phyloP scores from a whole-genome alignment of 2,329 filamentous ascomycete genomes.

The Colletotrichum zoysiae region DNA sequence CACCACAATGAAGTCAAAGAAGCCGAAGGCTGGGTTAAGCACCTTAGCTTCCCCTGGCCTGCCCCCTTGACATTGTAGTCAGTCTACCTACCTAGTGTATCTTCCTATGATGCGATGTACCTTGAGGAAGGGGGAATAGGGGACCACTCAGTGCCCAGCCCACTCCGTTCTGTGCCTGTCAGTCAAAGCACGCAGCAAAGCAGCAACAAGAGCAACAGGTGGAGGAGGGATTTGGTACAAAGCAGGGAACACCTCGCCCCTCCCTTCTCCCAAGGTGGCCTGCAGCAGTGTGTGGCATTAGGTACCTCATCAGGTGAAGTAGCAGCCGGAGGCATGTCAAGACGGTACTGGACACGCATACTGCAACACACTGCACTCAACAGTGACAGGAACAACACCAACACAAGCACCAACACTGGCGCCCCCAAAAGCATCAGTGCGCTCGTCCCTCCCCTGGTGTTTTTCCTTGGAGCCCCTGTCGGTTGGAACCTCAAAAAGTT shows the following conservation, averaged over 20 bases:
- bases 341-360: background rate
- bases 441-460: constrained; percentile 31
- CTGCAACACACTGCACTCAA: background rate
- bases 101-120: background rate
- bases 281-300: background rate
- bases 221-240: background rate
- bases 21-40: background rate
- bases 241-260: background rate
- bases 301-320: background rate
- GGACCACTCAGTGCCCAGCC: constrained; percentile 9
- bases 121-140: constrained; percentile 2
- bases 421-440: constrained; percentile 12
- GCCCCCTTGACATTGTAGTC: background rate
- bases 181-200: background rate
- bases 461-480: constrained; percentile 39
- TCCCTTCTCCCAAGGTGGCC: background rate
- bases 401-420: background rate
- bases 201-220: background rate
- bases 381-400: background rate
- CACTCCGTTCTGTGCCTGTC: background rate
- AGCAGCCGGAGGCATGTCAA: background rate
- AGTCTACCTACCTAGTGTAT: no score
- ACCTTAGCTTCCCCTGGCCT: constrained; percentile 7
- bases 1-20: background rate
- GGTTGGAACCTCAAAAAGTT: constrained; percentile 41